Base-by-base conservation (phyloP, 1,284 basidiomycete genomes). In the Ustilago bromivora region DNA sequence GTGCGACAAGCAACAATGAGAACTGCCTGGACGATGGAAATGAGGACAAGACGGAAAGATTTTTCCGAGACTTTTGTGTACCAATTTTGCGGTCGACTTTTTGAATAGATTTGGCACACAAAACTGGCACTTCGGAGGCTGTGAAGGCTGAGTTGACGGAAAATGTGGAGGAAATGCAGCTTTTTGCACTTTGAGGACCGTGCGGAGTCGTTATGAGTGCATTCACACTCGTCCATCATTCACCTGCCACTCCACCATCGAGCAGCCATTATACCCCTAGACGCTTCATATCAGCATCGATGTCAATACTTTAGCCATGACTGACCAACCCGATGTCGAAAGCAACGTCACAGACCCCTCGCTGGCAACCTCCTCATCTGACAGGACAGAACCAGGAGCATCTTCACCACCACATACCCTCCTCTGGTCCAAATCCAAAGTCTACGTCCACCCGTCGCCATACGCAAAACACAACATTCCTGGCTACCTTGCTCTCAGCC, bases 401-500 rank as follows among this genome's bases (percentile, higher is more conserved):
- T 4, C 60, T 0, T 55, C 65, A 7, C 40, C 46, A 28, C 11
- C 61, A 17, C 75, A 78, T 35, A 71, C 68, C 2, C 71, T 78
- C 0, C 71, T 78, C n/a, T 78, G 71, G 71, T 74, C 71, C 55
- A 78, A 78, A 35, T 78, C 72, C 52, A 78, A 78, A 35, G 82
- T 81, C 34, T 79, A 80, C 43, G 66, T 82, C 17, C 95, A 98
- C 82, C 96, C 96, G 0, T 96, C 95, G 0, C 91, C 93, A 2
- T 96, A 95, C 84, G 89, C 92, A 3, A 90, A 92, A 80, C 96
- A 98, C 87, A 97, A 98, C 86, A 93, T 98, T 35, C 91, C 94
- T 4, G 96, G 96, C 4, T 97, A 96, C 85, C 72, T 82, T 36
- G 77, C 81, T 12, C 73, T 82, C 51, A 66, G 70, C 5, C 57